Evolutionary conservation across 495 filamentous ascomycete genomes (phyloP).

Genomic region (Baudoinia panamericana): DNA sequence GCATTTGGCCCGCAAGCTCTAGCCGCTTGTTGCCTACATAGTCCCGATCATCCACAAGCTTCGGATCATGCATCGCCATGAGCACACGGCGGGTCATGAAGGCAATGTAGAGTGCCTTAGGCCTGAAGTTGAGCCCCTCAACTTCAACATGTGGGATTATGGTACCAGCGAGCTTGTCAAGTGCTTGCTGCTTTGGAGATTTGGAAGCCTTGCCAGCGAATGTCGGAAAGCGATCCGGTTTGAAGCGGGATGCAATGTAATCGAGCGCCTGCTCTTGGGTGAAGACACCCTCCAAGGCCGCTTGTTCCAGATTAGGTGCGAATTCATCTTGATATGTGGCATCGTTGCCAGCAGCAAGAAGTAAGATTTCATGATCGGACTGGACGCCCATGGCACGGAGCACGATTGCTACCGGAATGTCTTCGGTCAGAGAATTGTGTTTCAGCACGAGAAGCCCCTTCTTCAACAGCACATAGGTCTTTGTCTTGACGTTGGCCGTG

Average conservation of each 20-base stretch:
- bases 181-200: constrained; percentile 70
- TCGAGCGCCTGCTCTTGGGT: constrained; percentile 93
- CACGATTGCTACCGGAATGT: constrained; percentile 80
- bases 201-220: constrained; percentile 32
- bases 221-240: constrained; percentile 33
- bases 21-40: constrained; percentile 96
- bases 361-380: constrained; percentile 84
- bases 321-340: constrained; percentile 84
- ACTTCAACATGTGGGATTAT: constrained; percentile 92
- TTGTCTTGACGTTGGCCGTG: constrained; percentile 91
- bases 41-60: constrained; percentile 86
- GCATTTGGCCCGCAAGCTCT: constrained; percentile 83
- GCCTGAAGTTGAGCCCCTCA: constrained; percentile 74
- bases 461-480: constrained; percentile 85
- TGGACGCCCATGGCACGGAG: constrained; percentile 90
- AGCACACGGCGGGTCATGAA: constrained; percentile 90
- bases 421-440: constrained; percentile 85
- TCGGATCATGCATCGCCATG: constrained; percentile 80
- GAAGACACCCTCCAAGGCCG: constrained; percentile 61
- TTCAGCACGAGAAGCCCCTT: constrained; percentile 80
- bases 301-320: constrained; percentile 85
- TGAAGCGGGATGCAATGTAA: constrained; percentile 72
- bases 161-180: constrained; percentile 81
- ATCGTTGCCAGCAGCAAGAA: constrained; percentile 75
- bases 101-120: constrained; percentile 88